Evolutionary conservation across 805 yeast genomes (phyloP), one percentile per base, ranked within the genome.

Genomic region (Kazachstania viticola): DNA sequence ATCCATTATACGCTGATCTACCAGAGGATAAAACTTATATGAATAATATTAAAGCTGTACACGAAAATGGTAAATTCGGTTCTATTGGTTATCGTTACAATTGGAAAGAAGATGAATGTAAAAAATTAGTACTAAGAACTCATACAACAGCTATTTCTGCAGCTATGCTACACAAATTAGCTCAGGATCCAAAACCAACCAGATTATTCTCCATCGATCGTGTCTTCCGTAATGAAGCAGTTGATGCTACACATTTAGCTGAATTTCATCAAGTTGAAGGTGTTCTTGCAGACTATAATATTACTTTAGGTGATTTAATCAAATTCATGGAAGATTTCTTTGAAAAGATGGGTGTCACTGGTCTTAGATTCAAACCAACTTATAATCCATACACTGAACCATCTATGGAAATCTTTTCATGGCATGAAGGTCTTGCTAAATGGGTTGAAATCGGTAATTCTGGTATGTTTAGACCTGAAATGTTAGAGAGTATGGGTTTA

Each of bases 381-480:
- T 91, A 91, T 65, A 91, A 91, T 62, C 99, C 99, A 37, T 91
- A 91, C 71, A 91, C 99, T 36, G 99, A 91, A 64, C 99, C 99
- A 36, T 82, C 95, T 6, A 73, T 91, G 73, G 99, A 91, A 67
- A 91, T 91, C 45, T 91, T 79, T 60, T 91, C 96, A 30, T 91
- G 83, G 80, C 99, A 91, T 63, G 77, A 75, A 48, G 95, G 95
- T 31, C 71, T 91, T 49, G 77, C 71, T 47, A 91, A 84, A 60
- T 93, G 98, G 98, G 98, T 91, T 41, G 99, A 91, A 68, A 88
- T 91, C 51, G 99, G 99, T 60, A 91, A 91, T 69, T 85, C 96
- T 14, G 99, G 99, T 60, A 80, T 91, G 95, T 91, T 91, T 71
- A 78, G 99, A 64, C 98, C 99, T 11, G 99, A 91, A 65, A 91